Conservation (phyloP, 768 basidiomycete species). For the Tephrocybe sp. region DNA sequence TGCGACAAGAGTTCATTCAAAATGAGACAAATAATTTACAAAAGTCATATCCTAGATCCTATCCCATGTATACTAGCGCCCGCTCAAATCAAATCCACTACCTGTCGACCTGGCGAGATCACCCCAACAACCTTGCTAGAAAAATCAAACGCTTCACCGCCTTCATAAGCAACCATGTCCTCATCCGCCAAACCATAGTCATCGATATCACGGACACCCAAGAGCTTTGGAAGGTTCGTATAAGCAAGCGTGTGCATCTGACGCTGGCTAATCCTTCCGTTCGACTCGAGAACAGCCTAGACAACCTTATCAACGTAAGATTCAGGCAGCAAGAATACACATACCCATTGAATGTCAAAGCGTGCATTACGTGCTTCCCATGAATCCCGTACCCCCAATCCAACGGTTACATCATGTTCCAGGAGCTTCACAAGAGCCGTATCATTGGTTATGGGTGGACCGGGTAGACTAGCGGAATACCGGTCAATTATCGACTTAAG, state of each 20-base stretch:
- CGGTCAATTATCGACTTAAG: slow-evolving; percentile 7
- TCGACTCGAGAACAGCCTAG: slow-evolving; percentile 46
- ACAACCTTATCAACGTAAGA: background rate
- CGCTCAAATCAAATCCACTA: slow-evolving; percentile 49
- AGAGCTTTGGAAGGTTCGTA: slow-evolving; percentile 38
- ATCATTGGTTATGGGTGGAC: slow-evolving; percentile 68
- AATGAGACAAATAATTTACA: slow-evolving; percentile 22
- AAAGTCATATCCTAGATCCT: background rate
- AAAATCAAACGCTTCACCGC: slow-evolving; percentile 55
- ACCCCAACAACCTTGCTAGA: slow-evolving; percentile 55
- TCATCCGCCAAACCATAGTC: slow-evolving; percentile 29
- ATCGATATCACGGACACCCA: slow-evolving; percentile 36
- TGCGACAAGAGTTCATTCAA: slow-evolving; percentile 26
- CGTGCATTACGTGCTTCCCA: slow-evolving; percentile 75
- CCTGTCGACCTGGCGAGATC: slow-evolving; percentile 46
- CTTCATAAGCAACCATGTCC: slow-evolving; percentile 61
- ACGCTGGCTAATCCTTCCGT: slow-evolving; percentile 36
- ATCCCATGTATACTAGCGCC: slow-evolving; percentile 7
- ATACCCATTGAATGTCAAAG: slow-evolving; percentile 79
- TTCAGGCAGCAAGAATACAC: slow-evolving; percentile 19
- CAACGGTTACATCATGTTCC: slow-evolving; percentile 77
- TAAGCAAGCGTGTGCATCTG: slow-evolving; percentile 44
- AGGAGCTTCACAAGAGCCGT: slow-evolving; percentile 62
- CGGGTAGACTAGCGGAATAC: slow-evolving; percentile 48
- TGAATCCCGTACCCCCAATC: slow-evolving; percentile 60